Percentiles rank a stretch among this genome's conserved stretches.
Conservation (phyloP, 2,329 filamentous ascomycete genomes). For the Diplocarpon mali region DNA sequence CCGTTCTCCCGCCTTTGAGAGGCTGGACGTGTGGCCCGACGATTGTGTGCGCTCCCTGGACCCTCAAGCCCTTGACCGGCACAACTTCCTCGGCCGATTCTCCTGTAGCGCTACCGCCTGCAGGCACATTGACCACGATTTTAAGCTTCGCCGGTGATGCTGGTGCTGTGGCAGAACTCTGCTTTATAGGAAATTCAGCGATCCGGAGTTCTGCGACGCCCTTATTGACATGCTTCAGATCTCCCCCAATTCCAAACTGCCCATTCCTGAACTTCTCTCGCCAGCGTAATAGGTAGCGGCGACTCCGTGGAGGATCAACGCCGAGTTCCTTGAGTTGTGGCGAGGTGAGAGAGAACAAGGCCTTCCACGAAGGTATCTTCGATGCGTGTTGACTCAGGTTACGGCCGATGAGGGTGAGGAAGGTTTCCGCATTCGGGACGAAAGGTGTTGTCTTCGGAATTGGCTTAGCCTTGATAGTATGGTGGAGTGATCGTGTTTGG, state of each 20-base stretch:
- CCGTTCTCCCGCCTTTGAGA: constrained; percentile 53
- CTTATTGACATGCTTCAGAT: constrained; percentile 59
- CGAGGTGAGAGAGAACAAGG: constrained; percentile 73
- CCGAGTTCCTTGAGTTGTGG: constrained; percentile 71
- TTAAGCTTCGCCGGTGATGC: constrained; percentile 39
- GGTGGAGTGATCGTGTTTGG: constrained; percentile 32
- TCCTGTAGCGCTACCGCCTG: constrained; percentile 31
- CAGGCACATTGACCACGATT: constrained; percentile 47
- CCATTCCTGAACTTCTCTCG: constrained; percentile 73
- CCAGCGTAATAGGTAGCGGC: constrained; percentile 81
- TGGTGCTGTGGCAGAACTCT: constrained; percentile 37
- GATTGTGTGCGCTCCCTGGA: constrained; percentile 59
- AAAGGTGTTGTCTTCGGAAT: constrained; percentile 70
- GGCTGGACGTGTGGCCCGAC: constrained; percentile 63
- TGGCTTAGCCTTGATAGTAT: constrained; percentile 28
- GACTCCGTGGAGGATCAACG: constrained; percentile 71
- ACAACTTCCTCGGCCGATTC: constrained; percentile 31
- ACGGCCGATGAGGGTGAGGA: constrained; percentile 85
- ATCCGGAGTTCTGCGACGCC: constrained; percentile 39
- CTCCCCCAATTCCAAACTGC: constrained; percentile 69
- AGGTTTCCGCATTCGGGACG: constrained; percentile 73
- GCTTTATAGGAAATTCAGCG: constrained; percentile 31
- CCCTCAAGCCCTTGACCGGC: constrained; percentile 52
- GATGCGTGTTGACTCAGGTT: constrained; percentile 68
- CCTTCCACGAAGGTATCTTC: constrained; percentile 86